Conservation (phyloP, 2,329 filamentous ascomycete species). For the Davidsoniella neocaledoniae region DNA sequence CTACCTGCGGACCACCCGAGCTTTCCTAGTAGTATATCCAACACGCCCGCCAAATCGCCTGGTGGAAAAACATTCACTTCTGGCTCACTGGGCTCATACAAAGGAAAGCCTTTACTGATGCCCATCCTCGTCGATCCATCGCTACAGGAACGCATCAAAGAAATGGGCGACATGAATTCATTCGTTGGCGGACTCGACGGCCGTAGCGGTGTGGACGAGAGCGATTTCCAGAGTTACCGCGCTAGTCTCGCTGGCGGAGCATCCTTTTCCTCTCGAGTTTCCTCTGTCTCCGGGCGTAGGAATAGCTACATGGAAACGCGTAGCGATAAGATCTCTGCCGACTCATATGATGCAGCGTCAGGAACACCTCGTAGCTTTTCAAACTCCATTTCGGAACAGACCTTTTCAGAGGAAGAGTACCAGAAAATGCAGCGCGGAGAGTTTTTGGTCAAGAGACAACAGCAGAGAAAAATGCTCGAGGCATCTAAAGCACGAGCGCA, state of each 20-base stretch:
- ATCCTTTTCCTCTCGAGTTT: background rate
- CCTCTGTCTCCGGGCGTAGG: background rate
- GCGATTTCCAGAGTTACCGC: conserved; percentile 27
- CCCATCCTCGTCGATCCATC: conserved; percentile 33
- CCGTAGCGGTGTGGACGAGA: conserved; percentile 31
- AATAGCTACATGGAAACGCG: background rate
- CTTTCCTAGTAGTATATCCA: conserved; percentile 8
- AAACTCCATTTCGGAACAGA: background rate
- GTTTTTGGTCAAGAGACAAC: conserved; percentile 10
- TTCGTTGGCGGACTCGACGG: conserved; percentile 38
- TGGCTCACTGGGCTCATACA: conserved; percentile 36
- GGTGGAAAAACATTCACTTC: conserved; percentile 20
- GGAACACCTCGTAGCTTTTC: conserved; percentile 7
- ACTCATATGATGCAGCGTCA: background rate
- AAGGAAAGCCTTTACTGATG: conserved; percentile 35
- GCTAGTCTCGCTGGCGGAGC: conserved; percentile 19
- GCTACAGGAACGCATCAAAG: conserved; percentile 30
- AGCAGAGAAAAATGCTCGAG: conserved; percentile 5
- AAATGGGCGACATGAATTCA: conserved; percentile 30
- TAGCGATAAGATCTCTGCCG: background rate
- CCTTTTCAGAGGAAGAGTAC: conserved; percentile 19
- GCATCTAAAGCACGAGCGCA: background rate
- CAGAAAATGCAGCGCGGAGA: conserved; percentile 19
- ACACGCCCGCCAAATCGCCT: conserved; percentile 17
- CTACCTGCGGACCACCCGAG: conserved; percentile 9